Conservation (phyloP, 2,329 filamentous ascomycete species). For the Cladosporium sphaerospermum region DNA sequence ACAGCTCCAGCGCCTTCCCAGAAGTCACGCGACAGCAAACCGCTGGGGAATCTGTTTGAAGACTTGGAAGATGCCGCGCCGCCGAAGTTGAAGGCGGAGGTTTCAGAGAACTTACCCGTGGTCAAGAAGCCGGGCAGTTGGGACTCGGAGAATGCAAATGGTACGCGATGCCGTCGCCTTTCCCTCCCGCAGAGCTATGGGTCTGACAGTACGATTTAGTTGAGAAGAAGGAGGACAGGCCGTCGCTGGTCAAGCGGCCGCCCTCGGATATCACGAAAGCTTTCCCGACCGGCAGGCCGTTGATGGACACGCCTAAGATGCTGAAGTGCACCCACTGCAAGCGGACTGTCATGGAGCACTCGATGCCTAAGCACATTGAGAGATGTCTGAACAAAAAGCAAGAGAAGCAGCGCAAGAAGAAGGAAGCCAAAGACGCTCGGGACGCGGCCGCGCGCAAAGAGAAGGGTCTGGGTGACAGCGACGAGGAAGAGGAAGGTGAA, state of each 20-base stretch:
- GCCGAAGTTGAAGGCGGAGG: conserved; percentile 21
- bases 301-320: conserved; percentile 72
- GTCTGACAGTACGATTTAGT: conserved; percentile 3
- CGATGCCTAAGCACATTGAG: conserved; percentile 72
- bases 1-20: conserved; percentile 19
- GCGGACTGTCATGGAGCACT: conserved; percentile 71
- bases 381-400: conserved; percentile 79
- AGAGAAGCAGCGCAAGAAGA: conserved; percentile 54
- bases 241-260: conserved; percentile 49
- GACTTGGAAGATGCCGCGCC: conserved; percentile 21
- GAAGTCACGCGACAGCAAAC: conserved; percentile 17
- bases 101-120: conserved; percentile 25
- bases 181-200: background rate
- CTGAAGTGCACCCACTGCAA: conserved; percentile 90
- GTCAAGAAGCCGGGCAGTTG: conserved; percentile 30
- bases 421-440: conserved; percentile 56
- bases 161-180: conserved; percentile 10
- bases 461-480: conserved; percentile 35
- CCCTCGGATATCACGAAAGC: conserved; percentile 71
- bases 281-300: conserved; percentile 73
- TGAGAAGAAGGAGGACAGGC: conserved; percentile 11
- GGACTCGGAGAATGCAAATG: conserved; percentile 24
- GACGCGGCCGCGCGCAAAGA: conserved; percentile 45
- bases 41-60: conserved; percentile 25
- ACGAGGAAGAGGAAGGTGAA: conserved; percentile 28